Conservation (phyloP, 2,329 filamentous ascomycete species). For the Diaporthe ilicicola region DNA sequence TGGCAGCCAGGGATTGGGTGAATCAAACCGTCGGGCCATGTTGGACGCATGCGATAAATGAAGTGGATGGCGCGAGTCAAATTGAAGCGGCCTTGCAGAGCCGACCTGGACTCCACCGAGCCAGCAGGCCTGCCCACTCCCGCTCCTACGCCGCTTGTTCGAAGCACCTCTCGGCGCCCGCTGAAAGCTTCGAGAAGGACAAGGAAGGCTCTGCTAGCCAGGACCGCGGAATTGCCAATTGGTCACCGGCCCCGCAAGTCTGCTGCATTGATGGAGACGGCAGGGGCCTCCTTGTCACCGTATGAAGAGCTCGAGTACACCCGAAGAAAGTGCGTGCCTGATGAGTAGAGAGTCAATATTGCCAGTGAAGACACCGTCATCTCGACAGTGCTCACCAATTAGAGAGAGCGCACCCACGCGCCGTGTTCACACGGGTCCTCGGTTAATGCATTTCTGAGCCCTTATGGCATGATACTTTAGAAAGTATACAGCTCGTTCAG, state of each 20-base stretch:
- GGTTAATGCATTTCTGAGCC: neutral
- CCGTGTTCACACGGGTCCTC: neutral
- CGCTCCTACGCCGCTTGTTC: constrained; percentile 24
- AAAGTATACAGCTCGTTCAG: neutral
- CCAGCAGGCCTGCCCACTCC: constrained; percentile 26
- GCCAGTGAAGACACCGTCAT: constrained; percentile 10
- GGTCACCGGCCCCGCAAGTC: constrained; percentile 23
- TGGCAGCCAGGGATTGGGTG: constrained; percentile 31
- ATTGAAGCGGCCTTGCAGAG: constrained; percentile 32
- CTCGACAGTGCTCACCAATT: constrained; percentile 15
- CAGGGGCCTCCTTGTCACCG: constrained; percentile 15
- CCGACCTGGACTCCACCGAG: constrained; percentile 28
- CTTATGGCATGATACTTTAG: neutral
- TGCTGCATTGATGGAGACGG: constrained; percentile 1
- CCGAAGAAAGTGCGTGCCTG: constrained; percentile 19
- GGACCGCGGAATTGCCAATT: constrained; percentile 35
- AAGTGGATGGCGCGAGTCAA: constrained; percentile 29
- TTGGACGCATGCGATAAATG: constrained; percentile 30
- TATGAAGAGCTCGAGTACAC: neutral
- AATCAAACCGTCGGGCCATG: constrained; percentile 29
- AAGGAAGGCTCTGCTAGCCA: constrained; percentile 27
- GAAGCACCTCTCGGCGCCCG: constrained; percentile 29
- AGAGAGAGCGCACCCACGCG: constrained; percentile 9
- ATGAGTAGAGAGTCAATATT: neutral
- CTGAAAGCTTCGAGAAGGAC: constrained; percentile 36